Evolutionary conservation across 169 alveolate genomes (phyloP).

Genomic region (Hammondia hammondi): DNA sequence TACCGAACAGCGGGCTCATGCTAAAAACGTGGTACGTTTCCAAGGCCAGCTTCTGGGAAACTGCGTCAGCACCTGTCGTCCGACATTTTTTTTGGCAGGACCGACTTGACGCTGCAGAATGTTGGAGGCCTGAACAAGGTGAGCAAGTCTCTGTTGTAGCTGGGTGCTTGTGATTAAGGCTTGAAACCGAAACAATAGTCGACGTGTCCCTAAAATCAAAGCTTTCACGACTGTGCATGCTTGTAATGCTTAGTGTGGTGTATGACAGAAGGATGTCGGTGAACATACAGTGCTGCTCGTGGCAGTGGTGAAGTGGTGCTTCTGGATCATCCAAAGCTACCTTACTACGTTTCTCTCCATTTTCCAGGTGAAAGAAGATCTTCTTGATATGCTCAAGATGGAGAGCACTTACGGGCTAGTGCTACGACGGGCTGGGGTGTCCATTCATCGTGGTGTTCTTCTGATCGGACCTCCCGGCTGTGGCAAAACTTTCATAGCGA

Average conservation of each 20-base stretch:
- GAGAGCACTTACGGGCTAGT: slow-evolving; percentile 41
- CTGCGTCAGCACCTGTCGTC: too few relatives aligned
- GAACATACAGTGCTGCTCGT: too few relatives aligned
- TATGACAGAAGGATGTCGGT: too few relatives aligned
- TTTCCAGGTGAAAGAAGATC: slow-evolving; percentile 64
- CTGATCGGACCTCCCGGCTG: slow-evolving; percentile 86
- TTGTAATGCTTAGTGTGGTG: too few relatives aligned
- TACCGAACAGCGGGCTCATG: too few relatives aligned
- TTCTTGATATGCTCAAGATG: slow-evolving; percentile 58
- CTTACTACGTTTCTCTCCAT: not conserved
- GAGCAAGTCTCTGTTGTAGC: not conserved
- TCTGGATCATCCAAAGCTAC: not conserved
- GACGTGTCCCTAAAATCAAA: too few relatives aligned
- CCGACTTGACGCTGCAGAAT: not conserved
- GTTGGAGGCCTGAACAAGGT: slow-evolving; percentile 38
- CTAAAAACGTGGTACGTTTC: too few relatives aligned
- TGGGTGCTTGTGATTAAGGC: too few relatives aligned
- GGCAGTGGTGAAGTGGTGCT: too few relatives aligned
- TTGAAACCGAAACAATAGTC: too few relatives aligned
- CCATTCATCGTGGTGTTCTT: slow-evolving; percentile 65
- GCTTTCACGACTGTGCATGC: too few relatives aligned
- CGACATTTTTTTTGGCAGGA: not conserved
- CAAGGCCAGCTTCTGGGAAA: too few relatives aligned
- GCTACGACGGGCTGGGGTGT: slow-evolving; percentile 48
- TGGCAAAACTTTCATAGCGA: slow-evolving; percentile 94